Evolutionary conservation across 2,329 filamentous ascomycete species (phyloP).

Genomic region (Sordariomycetes sp.): DNA sequence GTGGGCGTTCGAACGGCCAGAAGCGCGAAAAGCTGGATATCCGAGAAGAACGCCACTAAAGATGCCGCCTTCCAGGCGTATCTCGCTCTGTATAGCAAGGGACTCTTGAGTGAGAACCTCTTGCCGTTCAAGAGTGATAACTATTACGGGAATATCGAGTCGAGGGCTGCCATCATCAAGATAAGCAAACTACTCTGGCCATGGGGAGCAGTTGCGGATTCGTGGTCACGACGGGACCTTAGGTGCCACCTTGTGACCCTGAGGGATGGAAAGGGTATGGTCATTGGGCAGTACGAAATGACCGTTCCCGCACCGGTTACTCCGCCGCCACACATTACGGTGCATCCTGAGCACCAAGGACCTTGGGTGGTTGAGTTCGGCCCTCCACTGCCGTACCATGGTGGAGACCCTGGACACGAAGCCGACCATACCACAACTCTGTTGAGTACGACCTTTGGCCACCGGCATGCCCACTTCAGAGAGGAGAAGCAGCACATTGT

Average conservation of each 20-base stretch:
- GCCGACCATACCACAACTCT: slow-evolving; percentile 31
- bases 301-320: slow-evolving; percentile 31
- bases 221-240: slow-evolving; percentile 23
- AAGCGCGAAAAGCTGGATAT: slow-evolving; percentile 51
- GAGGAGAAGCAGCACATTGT: slow-evolving; percentile 29
- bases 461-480: slow-evolving; percentile 28
- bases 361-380: slow-evolving; percentile 26
- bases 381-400: neutral
- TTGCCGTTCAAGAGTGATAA: slow-evolving; percentile 47
- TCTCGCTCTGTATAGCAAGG: slow-evolving; percentile 53
- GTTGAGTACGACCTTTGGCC: slow-evolving; percentile 19
- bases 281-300: slow-evolving; percentile 27
- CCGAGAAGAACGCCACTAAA: slow-evolving; percentile 61
- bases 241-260: slow-evolving; percentile 6
- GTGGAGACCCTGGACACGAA: neutral
- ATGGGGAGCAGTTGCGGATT: slow-evolving; percentile 30
- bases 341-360: slow-evolving; percentile 27
- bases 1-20: slow-evolving; percentile 41
- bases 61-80: slow-evolving; percentile 83
- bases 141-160: slow-evolving; percentile 22
- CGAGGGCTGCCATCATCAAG: slow-evolving; percentile 20
- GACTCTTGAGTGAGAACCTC: slow-evolving; percentile 67
- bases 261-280: slow-evolving; percentile 18
- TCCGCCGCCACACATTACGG: slow-evolving; percentile 19
- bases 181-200: slow-evolving; percentile 31